Evolutionary conservation across 2,329 filamentous ascomycete genomes (phyloP).

Genomic region (Daldinia sp.): DNA sequence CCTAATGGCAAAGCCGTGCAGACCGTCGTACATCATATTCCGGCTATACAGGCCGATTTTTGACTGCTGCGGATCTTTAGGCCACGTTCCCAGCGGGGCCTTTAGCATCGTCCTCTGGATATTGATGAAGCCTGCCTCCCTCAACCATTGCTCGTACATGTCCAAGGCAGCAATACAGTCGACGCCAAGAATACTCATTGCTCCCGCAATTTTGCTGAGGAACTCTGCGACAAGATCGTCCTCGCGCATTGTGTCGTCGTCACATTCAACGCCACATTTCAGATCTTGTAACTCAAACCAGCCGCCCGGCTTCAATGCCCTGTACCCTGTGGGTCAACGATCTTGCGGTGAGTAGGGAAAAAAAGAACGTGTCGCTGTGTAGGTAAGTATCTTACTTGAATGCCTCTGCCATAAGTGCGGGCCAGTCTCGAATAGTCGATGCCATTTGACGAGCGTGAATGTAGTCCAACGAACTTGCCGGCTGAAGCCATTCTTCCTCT

Average conservation of each 20-base stretch:
- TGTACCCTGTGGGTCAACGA: slow-evolving; percentile 36
- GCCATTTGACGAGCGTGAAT: slow-evolving; percentile 66
- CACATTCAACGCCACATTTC: slow-evolving; percentile 56
- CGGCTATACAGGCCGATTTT: slow-evolving; percentile 29
- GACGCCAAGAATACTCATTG: slow-evolving; percentile 22
- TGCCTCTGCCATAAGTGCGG: slow-evolving; percentile 55
- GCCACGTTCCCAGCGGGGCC: slow-evolving; percentile 31
- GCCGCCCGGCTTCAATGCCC: slow-evolving; percentile 61
- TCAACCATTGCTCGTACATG: slow-evolving; percentile 22
- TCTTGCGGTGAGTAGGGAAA: slow-evolving; percentile 7
- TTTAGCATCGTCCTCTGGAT: slow-evolving; percentile 21
- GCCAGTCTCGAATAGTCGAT: slow-evolving; percentile 65
- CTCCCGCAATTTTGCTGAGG: slow-evolving; percentile 43
- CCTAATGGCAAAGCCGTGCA: slow-evolving; percentile 33
- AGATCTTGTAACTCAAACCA: slow-evolving; percentile 66
- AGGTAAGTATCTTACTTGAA: slow-evolving; percentile 52
- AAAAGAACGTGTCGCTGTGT: neutral
- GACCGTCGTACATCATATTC: slow-evolving; percentile 36
- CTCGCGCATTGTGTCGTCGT: slow-evolving; percentile 50
- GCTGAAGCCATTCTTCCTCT: slow-evolving; percentile 64
- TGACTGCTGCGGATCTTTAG: slow-evolving; percentile 21
- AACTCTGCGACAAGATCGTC: slow-evolving; percentile 55
- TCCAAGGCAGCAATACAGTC: slow-evolving; percentile 16
- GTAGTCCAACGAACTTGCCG: slow-evolving; percentile 64
- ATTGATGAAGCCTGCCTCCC: slow-evolving; percentile 32